A percentile compares a stretch with the other conserved stretches of the same genome.
Conservation (phyloP, 495 filamentous ascomycete species). For the Tuber melanosporum region DNA sequence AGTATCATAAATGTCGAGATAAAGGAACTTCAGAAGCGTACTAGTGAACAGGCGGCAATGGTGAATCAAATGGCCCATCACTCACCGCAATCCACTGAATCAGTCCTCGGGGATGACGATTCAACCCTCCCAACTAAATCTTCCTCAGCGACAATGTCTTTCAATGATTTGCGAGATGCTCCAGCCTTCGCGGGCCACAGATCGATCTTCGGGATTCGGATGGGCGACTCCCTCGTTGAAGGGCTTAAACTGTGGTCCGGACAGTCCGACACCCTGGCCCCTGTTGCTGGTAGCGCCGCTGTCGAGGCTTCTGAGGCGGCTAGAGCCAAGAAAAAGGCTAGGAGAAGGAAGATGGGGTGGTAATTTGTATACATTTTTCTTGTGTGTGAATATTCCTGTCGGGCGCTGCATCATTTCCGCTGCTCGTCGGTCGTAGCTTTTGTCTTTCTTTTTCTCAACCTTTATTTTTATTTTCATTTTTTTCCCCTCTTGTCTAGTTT, state of each 20-base stretch:
- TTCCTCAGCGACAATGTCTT: conserved; percentile 1
- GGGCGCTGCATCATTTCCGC: not conserved
- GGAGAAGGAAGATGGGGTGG: not conserved
- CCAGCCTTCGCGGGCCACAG: not conserved
- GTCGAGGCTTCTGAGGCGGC: not conserved
- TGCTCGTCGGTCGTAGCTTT: not conserved
- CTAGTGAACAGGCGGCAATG: not conserved
- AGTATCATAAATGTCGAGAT: not conserved
- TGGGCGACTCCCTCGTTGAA: conserved; percentile 1
- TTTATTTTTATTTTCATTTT: not conserved
- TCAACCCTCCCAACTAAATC: not conserved
- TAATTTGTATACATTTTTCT: not conserved
- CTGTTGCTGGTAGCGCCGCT: not conserved
- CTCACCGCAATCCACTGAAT: not conserved
- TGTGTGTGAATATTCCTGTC: not conserved
- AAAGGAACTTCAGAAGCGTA: conserved; percentile 4
- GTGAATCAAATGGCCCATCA: not conserved
- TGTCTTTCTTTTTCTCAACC: not conserved
- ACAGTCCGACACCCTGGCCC: not conserved
- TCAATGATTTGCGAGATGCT: not conserved
- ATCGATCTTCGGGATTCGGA: not conserved
- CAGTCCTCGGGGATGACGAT: not conserved
- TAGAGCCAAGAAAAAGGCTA: not conserved
- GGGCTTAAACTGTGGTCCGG: not conserved
- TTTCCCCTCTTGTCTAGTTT: not conserved